Evolutionary conservation across 805 yeast species (phyloP).

Genomic region (Cyberlindnera lachancei): DNA sequence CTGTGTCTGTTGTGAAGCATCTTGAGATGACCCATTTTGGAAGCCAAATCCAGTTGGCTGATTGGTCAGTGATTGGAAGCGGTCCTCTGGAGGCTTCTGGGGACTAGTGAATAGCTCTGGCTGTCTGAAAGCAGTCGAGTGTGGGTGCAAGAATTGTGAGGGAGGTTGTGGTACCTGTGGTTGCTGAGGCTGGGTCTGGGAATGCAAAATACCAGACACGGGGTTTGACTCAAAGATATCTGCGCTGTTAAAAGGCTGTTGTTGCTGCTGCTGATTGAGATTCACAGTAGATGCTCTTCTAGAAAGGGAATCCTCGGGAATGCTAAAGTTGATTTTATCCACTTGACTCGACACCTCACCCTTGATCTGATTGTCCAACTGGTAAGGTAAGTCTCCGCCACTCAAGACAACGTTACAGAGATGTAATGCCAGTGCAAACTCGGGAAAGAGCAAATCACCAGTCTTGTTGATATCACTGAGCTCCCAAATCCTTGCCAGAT

Average conservation of each 20-base stretch:
- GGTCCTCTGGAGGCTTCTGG: conserved; percentile 10
- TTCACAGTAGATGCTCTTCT: background rate
- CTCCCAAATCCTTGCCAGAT: conserved; percentile 84
- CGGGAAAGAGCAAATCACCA: conserved; percentile 84
- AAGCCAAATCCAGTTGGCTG: conserved; percentile 23
- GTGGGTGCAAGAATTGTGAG: conserved; percentile 4
- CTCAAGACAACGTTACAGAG: conserved; percentile 69
- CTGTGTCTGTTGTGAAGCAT: conserved; percentile 23
- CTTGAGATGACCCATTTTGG: too few relatives aligned
- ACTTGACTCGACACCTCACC: conserved; percentile 84
- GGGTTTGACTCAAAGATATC: conserved; percentile 26
- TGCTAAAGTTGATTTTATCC: conserved; percentile 73
- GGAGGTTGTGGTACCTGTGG: conserved; percentile 2
- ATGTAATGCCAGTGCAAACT: conserved; percentile 87
- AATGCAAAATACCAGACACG: conserved; percentile 14
- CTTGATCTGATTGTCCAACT: conserved; percentile 60
- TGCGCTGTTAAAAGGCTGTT: conserved; percentile 2
- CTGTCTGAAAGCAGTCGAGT: conserved; percentile 8
- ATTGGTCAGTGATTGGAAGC: conserved; percentile 5
- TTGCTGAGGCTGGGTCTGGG: conserved; percentile 1
- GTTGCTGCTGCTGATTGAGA: too few relatives aligned
- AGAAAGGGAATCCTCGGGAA: conserved; percentile 42
- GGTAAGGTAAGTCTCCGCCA: conserved; percentile 71
- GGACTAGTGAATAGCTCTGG: conserved; percentile 12
- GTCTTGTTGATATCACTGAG: conserved; percentile 80